phyloP scores from a whole-genome alignment of 164 flowering plant genomes.

The Aristolochia fimbriata region DNA sequence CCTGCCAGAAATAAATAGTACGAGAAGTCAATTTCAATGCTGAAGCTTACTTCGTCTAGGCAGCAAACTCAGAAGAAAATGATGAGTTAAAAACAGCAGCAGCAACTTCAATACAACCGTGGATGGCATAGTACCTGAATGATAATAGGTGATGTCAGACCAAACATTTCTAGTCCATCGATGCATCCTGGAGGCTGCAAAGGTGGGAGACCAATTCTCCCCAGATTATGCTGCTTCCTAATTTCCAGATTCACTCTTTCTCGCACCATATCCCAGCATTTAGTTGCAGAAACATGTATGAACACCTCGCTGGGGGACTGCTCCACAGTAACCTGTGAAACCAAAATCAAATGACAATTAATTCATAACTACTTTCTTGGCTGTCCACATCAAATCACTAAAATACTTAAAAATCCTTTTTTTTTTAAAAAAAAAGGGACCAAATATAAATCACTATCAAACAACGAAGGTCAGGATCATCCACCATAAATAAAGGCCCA shows the following conservation, averaged over 20 bases:
- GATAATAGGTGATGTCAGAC: slow-evolving; percentile 75
- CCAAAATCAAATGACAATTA: too few relatives aligned
- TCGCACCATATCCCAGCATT: slow-evolving; percentile 96
- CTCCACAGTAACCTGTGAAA: slow-evolving; percentile 68
- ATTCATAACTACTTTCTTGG: too few relatives aligned
- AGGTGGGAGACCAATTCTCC: slow-evolving; percentile 58
- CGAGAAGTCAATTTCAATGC: background rate
- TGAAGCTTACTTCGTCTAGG: background rate
- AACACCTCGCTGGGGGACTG: slow-evolving; percentile 61
- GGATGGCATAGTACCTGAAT: slow-evolving; percentile 41
- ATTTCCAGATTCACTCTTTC: slow-evolving; percentile 87
- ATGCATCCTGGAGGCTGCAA: slow-evolving; percentile 86
- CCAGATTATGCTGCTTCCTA: slow-evolving; percentile 51
- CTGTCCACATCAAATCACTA: too few relatives aligned
- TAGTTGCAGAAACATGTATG: slow-evolving; percentile 49
- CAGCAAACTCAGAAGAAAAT: background rate
- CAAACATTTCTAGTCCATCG: slow-evolving; percentile 97
- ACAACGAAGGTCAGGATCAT: background rate
- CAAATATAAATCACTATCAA: too few relatives aligned
- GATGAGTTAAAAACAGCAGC: background rate
- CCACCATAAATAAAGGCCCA: slow-evolving; percentile 87
- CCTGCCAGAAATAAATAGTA: slow-evolving; percentile 8
- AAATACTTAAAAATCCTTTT: background rate
- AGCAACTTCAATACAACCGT: background rate
- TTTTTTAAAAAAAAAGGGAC: too few relatives aligned